Evolutionary conservation across 208 protist species (phyloP).

Genomic region (Vickermania ingenoplastis): DNA sequence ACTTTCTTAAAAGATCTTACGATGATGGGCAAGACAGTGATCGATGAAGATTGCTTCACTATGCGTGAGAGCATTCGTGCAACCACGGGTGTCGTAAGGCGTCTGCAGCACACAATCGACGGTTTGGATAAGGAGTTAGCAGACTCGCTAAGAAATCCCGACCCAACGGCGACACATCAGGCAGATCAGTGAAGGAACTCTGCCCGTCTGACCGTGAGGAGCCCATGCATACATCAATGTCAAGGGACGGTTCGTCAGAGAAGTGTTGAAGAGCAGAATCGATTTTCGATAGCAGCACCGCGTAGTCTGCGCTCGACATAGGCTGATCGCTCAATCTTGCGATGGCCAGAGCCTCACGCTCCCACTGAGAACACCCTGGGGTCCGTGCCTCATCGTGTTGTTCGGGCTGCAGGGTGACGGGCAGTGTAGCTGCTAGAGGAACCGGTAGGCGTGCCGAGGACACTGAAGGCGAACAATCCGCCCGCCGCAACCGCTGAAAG

Average conservation of each 20-base stretch:
- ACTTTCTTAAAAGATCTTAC: too few species aligned
- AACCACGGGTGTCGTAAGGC: background rate
- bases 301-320: background rate
- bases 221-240: too few species aligned
- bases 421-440: too few species aligned
- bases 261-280: too few species aligned
- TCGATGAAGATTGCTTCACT: too few species aligned
- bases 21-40: too few species aligned
- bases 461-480: too few species aligned
- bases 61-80: background rate
- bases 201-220: too few species aligned
- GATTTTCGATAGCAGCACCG: background rate
- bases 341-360: background rate
- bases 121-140: background rate
- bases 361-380: background rate
- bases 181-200: background rate
- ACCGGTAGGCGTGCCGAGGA: too few species aligned
- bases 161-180: background rate
- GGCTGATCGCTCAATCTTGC: background rate
- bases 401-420: too few species aligned
- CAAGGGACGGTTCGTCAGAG: too few species aligned
- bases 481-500: slow-evolving; percentile 10
- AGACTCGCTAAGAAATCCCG: background rate
- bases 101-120: background rate
- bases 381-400: background rate